Evolutionary conservation across 2,329 filamentous ascomycete species (phyloP).

Genomic region (Scedosporium boydii): DNA sequence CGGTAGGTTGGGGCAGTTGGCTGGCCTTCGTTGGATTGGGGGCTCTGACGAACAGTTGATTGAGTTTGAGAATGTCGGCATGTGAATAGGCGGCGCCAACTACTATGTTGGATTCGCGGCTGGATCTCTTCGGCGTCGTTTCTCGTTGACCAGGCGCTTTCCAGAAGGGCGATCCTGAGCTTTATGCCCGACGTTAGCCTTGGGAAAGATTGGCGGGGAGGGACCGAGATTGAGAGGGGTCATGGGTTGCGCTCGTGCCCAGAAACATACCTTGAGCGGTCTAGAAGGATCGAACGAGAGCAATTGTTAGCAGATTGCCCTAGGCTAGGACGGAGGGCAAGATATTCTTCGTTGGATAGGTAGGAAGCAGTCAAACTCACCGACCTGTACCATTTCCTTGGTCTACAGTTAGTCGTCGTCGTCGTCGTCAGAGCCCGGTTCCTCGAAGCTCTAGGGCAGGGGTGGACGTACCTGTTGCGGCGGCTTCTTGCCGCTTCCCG

Average conservation of each 20-base stretch:
- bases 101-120: conserved; percentile 60
- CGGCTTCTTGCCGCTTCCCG: conserved; percentile 58
- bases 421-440: not conserved
- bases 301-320: not conserved
- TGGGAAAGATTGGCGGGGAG: not conserved
- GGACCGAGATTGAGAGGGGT: not conserved
- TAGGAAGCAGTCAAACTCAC: conserved; percentile 42
- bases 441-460: conserved; percentile 1
- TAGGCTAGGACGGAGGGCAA: not conserved
- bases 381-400: conserved; percentile 99
- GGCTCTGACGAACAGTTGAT: conserved; percentile 54
- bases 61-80: conserved; percentile 85
- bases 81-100: conserved; percentile 95
- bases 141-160: conserved; percentile 44
- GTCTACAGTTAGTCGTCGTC: not conserved
- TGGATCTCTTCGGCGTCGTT: conserved; percentile 40
- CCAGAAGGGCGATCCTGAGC: conserved; percentile 88
- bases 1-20: not conserved
- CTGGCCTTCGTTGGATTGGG: not conserved
- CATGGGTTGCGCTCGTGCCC: not conserved
- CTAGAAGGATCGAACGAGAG: conserved; percentile 23
- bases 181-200: conserved; percentile 29
- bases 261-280: conserved; percentile 52
- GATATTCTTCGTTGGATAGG: not conserved
- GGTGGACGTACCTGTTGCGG: conserved; percentile 54